These are phyloP conservation scores for Neophaeococcomyces mojaviensis DNA, from an alignment of 2,329 filamentous ascomycete species.

Conservation along the genomic window DNA sequence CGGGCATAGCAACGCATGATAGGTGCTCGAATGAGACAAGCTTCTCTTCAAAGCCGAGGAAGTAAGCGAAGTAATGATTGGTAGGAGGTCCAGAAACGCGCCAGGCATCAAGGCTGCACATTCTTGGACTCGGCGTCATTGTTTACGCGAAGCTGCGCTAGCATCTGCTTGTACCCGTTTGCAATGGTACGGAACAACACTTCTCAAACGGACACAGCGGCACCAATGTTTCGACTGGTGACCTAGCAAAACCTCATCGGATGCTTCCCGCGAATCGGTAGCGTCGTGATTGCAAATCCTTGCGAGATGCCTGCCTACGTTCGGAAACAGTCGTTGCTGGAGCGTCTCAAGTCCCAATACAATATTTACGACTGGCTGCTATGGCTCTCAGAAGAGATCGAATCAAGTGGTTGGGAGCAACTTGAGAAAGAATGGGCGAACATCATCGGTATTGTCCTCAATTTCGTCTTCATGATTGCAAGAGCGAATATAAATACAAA, in stretches of 20 bases:
- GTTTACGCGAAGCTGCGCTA: not conserved
- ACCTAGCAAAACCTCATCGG: not conserved
- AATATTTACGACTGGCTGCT: constrained; percentile 86
- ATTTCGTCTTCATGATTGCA: constrained; percentile 73
- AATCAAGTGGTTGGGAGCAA: constrained; percentile 85
- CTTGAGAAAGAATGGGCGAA: constrained; percentile 63
- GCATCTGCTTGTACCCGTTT: not conserved
- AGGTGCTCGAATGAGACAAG: too few relatives aligned
- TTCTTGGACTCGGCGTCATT: not conserved
- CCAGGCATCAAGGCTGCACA: too few relatives aligned
- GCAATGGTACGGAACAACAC: not conserved
- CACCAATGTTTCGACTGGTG: constrained; percentile 7
- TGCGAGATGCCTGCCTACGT: constrained; percentile 66
- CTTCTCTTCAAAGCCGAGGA: too few relatives aligned
- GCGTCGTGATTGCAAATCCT: not conserved
- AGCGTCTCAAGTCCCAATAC: constrained; percentile 72
- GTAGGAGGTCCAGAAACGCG: too few relatives aligned
- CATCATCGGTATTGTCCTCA: constrained; percentile 67
- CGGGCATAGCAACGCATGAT: too few relatives aligned
- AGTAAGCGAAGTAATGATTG: too few relatives aligned
- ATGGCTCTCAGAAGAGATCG: constrained; percentile 86
- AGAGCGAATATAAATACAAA: constrained; percentile 63
- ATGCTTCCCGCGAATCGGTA: not conserved
- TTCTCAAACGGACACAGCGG: not conserved
- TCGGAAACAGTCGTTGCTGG: constrained; percentile 66